These are phyloP conservation scores for Artemisia annua DNA, from an alignment of 129 eudicot species.

Conservation along the genomic window DNA sequence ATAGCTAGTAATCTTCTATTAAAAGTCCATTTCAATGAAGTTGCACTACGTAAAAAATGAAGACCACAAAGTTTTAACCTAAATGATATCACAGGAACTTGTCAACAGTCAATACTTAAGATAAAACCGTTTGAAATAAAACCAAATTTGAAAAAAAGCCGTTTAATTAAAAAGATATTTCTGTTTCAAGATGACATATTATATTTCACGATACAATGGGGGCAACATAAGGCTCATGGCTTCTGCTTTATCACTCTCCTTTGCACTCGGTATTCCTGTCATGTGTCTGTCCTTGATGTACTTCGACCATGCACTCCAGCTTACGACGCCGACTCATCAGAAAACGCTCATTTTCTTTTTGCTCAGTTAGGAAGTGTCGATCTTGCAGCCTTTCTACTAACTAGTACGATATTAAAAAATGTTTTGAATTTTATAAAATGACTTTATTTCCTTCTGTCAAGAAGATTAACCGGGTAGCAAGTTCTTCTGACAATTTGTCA, in stretches of 20 bases:
- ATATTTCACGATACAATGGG: too few species aligned
- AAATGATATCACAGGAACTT: too few species aligned
- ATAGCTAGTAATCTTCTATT: too few species aligned
- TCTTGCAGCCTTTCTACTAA: constrained; percentile 70
- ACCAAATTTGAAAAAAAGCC: too few species aligned
- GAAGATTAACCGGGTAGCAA: constrained; percentile 31
- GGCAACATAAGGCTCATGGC: constrained; percentile 22
- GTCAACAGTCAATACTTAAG: too few species aligned
- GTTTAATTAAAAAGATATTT: too few species aligned
- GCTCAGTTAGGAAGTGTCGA: constrained; percentile 63
- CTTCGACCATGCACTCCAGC: constrained; percentile 83
- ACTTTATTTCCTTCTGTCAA: constrained; percentile 62
- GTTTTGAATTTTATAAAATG: constrained; percentile 51
- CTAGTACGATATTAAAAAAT: constrained; percentile 60
- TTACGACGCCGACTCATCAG: constrained; percentile 57
- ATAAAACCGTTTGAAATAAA: too few species aligned
- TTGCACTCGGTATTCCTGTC: constrained; percentile 64
- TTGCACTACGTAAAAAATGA: too few species aligned
- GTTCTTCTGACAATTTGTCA: constrained; percentile 44
- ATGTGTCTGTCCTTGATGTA: constrained; percentile 68
- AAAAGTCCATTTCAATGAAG: too few species aligned
- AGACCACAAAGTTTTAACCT: too few species aligned
- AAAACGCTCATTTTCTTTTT: constrained; percentile 67
- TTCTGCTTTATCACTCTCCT: constrained; percentile 48
- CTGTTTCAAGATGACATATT: too few species aligned